Base-by-base conservation (phyloP, 2,329 filamentous ascomycete species). In the Colletotrichum trifolii region DNA sequence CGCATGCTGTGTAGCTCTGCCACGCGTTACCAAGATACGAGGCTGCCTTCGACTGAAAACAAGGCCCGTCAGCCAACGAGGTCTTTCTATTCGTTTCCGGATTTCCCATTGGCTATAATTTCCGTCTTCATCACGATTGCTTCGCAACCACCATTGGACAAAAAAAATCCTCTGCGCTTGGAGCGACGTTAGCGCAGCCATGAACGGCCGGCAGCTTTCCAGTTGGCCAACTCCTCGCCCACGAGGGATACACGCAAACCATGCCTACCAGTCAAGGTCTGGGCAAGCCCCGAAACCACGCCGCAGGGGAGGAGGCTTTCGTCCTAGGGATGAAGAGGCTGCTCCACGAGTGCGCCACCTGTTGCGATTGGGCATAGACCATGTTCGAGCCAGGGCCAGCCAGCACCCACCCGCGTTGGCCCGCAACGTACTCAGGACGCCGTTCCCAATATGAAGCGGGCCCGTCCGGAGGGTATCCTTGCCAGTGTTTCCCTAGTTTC, bases 151-250 rank as follows among this genome's bases (percentile, higher is more conserved):
- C 66, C 71, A 78, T 79, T 79, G 80, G 81, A 74, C 78, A 78
- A 74, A 77, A 79, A 77, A 72, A 69, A 71, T 71, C 67, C 48
- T 60, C 54, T 45, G 52, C 60, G 50, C 64, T 63, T 61, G 60
- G 73, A 69, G 74, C 72, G 75, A 78, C 74, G 75, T 76, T 78
- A 79, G 78, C 77, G 75, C 78, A 70, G 72, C 71, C 70, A 70
- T 70, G 74, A 68, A 69, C 66, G 45, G 72, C 78, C 74, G 79
- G 73, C 74, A 77, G 70, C 67, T 73, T 78, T 82, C 79, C 79
- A 78, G 79, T 80, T 82, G 80, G 80, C 73, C 76, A 76, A 75
- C 64, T 74, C 65, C 68, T 64, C 57, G 52, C 40, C 34, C 52
- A 56, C 36, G 58, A 61, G 38, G 25, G 17, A 49, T 61, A 72